Evolutionary conservation across 2,329 filamentous ascomycete genomes (phyloP), one percentile per base, ranked within the genome.

Genomic region (Thermoascus crustaceus): DNA sequence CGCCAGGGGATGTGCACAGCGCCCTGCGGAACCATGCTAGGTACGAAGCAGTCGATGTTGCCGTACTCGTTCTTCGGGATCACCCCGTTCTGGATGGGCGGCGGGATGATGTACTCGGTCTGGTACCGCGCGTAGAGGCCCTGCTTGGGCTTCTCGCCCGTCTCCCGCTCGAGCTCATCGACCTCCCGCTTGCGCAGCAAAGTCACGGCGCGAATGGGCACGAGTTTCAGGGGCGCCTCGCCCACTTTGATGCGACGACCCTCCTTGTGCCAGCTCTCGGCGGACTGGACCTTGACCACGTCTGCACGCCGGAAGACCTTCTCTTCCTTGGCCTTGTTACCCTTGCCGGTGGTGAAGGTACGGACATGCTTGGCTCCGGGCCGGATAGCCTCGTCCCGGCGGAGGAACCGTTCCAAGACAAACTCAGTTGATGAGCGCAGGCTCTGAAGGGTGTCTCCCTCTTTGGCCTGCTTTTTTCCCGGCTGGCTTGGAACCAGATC

Each of bases 181-280:
- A 96, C 82, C 58, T 95, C 91, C 32, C 88, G 78, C 49, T 87
- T 84, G 14, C 91, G 75, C 34, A 87, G 85, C 2, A 84, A 74
- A 0, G 91, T 98, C 3, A 94, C 89, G 10, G 87, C 91, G 26
- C 91, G 82, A 55, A 91, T 87, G 0, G 89, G 86, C 0, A 94
- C 91, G 26, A 76, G 73, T 58, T 98, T 98, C 40, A 95, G 63
- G 0, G 91, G 85, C 32, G 77, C 64, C 45, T 82, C 78, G 3
- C 84, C 86, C 0, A 69, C 53, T 17, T 75, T 72, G 3, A 91
- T 78, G 17, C 79, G 81, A 7, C 89, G 76, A 0, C 91, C 91
- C 67, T 95, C 89, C 57, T 95, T 95, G 57, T 96, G 91, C 91
- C 91, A 98, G 1, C 85, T 94, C 57, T 98, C 91, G 1, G 84